A percentile compares a stretch with the other conserved stretches of the same genome.
These are phyloP conservation scores for Iris pallida DNA, from an alignment of 116 monocot species.

Conservation along the genomic window DNA sequence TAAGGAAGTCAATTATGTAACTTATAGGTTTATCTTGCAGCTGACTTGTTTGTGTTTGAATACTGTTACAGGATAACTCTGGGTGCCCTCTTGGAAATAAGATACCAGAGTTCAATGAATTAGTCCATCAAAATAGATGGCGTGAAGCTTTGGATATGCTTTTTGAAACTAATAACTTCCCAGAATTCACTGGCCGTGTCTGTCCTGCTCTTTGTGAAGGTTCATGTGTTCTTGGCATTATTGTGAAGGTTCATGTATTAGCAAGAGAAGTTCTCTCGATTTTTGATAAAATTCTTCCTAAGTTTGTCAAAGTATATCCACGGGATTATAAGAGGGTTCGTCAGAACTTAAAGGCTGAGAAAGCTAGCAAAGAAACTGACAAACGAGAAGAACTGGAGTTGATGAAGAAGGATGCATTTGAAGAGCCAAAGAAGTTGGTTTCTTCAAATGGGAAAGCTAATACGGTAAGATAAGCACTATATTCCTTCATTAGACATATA, in stretches of 20 bases:
- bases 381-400: conserved; percentile 52
- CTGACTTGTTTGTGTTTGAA: too few relatives aligned
- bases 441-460: conserved; percentile 26
- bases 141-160: conserved; percentile 92
- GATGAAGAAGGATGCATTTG: conserved; percentile 74
- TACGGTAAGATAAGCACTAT: conserved; percentile 23
- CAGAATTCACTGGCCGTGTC: conserved; percentile 96
- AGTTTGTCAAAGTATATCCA: conserved; percentile 94
- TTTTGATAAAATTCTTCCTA: conserved; percentile 65
- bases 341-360: conserved; percentile 57
- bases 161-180: conserved; percentile 98
- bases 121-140: conserved; percentile 95
- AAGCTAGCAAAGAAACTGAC: conserved; percentile 59
- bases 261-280: conserved; percentile 66
- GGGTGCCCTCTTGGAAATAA: conserved; percentile 99
- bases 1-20: too few relatives aligned
- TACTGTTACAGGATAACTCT: conserved; percentile 91
- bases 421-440: conserved; percentile 67
- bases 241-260: conserved; percentile 75
- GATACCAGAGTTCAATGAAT: conserved; percentile 97
- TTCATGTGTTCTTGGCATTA: conserved; percentile 98
- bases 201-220: conserved; percentile 99
- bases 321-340: conserved; percentile 91
- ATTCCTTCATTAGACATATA: too few relatives aligned
- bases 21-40: too few relatives aligned